phyloP scores from a whole-genome alignment of 805 yeast species.

The Zygosaccharomyces bisporus region DNA sequence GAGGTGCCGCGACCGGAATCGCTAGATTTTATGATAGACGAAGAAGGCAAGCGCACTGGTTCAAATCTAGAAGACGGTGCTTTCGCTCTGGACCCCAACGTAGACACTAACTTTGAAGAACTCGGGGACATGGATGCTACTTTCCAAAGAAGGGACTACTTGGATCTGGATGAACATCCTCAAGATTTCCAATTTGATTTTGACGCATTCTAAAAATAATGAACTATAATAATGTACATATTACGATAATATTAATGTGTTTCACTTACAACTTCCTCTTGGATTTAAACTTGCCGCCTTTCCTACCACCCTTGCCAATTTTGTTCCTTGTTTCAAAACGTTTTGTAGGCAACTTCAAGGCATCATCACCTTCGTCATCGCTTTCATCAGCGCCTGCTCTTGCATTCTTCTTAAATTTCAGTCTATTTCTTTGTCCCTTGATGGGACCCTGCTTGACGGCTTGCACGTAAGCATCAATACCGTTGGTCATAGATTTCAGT shows the following conservation, averaged over 20 bases:
- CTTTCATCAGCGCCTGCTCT: conserved; percentile 51
- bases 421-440: conserved; percentile 86
- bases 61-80: conserved; percentile 4
- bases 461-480: conserved; percentile 88
- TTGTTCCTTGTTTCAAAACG: conserved; percentile 23
- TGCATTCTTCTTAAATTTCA: conserved; percentile 74
- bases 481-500: conserved; percentile 45
- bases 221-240: conserved; percentile 17
- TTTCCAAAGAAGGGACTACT: conserved; percentile 34
- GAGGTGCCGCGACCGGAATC: conserved; percentile 8
- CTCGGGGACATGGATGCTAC: conserved; percentile 34
- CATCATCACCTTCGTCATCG: conserved; percentile 49
- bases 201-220: conserved; percentile 13
- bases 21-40: conserved; percentile 9
- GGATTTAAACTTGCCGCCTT: conserved; percentile 32
- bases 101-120: conserved; percentile 29
- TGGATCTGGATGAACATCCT: conserved; percentile 25
- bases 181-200: conserved; percentile 12
- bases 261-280: conserved; percentile 24
- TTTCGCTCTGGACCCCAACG: conserved; percentile 14
- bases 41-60: conserved; percentile 5
- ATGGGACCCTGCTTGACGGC: conserved; percentile 92
- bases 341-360: conserved; percentile 27
- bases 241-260: conserved; percentile 4
- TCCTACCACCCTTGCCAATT: conserved; percentile 26